These are phyloP conservation scores for Suzukiozyma palmioleophila DNA, from an alignment of 1,139 yeast species.

Conservation along the genomic window DNA sequence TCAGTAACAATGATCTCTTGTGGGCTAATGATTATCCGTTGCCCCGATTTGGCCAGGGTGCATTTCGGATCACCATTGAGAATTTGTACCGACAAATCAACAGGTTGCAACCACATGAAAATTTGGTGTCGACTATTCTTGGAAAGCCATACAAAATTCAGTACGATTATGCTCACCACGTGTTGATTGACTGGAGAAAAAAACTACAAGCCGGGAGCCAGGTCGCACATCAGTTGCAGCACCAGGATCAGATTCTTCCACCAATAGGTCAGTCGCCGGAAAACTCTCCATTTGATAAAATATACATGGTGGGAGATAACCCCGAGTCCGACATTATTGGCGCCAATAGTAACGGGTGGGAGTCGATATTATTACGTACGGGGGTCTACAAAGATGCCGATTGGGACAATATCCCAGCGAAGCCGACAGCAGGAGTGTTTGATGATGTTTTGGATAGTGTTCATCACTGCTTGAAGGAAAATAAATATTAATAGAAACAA, in stretches of 20 bases:
- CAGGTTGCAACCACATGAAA: constrained; percentile 30
- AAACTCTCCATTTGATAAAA: constrained; percentile 45
- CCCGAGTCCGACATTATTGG: constrained; percentile 91
- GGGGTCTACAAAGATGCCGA: constrained; percentile 84
- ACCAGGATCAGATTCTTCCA: constrained; percentile 28
- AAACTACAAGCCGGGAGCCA: constrained; percentile 19
- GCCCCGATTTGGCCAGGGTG: constrained; percentile 93
- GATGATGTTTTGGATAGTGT: constrained; percentile 49
- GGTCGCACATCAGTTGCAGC: constrained; percentile 10
- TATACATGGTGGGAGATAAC: constrained; percentile 95
- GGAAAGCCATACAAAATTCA: constrained; percentile 86
- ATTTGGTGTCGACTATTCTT: constrained; percentile 54
- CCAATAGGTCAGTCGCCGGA: constrained; percentile 31
- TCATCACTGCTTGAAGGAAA: constrained; percentile 20
- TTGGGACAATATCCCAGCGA: constrained; percentile 31
- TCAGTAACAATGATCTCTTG: constrained; percentile 81
- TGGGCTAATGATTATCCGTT: constrained; percentile 85
- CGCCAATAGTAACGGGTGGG: constrained; percentile 86
- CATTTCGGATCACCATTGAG: constrained; percentile 65
- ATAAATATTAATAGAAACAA: constrained; percentile 7
- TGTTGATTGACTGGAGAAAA: constrained; percentile 56
- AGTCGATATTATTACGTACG: constrained; percentile 73
- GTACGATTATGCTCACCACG: constrained; percentile 78
- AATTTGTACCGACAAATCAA: constrained; percentile 58
- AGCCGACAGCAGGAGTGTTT: constrained; percentile 47